Conservation (phyloP, 202 grass and related monocot species). For the Panicum hallii region DNA sequence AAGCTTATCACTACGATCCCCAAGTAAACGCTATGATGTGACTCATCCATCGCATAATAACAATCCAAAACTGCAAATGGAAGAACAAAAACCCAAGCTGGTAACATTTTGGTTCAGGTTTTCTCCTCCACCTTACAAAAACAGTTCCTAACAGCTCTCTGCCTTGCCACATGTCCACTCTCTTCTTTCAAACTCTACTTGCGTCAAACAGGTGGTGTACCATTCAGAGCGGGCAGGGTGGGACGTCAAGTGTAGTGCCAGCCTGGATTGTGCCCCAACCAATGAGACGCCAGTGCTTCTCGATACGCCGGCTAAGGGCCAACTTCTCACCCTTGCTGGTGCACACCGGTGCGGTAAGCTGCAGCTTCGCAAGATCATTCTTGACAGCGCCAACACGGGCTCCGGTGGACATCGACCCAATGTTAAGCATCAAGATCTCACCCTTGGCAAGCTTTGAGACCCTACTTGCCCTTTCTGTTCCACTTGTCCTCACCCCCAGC, state of each 20-base stretch:
- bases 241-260: conserved; percentile 56
- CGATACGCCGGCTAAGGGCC: conserved; percentile 61
- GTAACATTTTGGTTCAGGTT: conserved; percentile 7
- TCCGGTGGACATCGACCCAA: conserved; percentile 78
- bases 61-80: neutral
- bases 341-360: conserved; percentile 69
- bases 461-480: conserved; percentile 79
- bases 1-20: neutral
- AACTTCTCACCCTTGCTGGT: conserved; percentile 79
- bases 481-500: conserved; percentile 76
- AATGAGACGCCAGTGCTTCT: conserved; percentile 84
- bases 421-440: conserved; percentile 91
- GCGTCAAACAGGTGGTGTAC: neutral
- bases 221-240: conserved; percentile 49
- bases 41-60: neutral
- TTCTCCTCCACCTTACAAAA: conserved; percentile 37
- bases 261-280: conserved; percentile 83
- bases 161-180: conserved; percentile 45
- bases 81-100: neutral
- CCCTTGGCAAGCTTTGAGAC: conserved; percentile 73
- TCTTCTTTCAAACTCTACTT: neutral
- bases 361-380: conserved; percentile 72
- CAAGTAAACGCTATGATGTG: neutral
- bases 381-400: conserved; percentile 66
- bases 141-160: conserved; percentile 39